Base-by-base conservation (phyloP, 768 basidiomycete genomes). In the Mycena olivaceomarginata region DNA sequence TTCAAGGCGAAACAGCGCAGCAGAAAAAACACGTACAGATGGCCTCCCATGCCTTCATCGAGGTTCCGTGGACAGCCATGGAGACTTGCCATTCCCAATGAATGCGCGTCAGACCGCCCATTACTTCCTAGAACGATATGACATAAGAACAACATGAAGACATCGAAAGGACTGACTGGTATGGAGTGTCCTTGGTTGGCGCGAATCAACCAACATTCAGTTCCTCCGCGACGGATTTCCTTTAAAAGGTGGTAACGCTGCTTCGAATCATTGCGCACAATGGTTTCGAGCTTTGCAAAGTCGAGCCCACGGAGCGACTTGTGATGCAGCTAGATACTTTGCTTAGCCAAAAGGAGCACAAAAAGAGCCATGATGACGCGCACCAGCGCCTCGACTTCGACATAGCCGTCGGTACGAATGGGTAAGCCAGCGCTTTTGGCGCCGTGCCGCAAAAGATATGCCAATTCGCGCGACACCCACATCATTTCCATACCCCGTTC, bases 31-130 rank as follows among this genome's bases (percentile, higher is more conserved):
- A 77, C 87, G 6, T 71, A 93, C 94, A 82, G 76, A 94, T 94
- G 9, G 76, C 77, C 8, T 85, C 82, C 94, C 94, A 94, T 41
- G 93, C 90, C 48, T 82, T 73, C 51, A 80, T 82, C 18, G 84
- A 91, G 10, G 94, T 94, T 4, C 94, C 94, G 80, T 94, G 94
- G 11, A 95, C 90, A 9, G 91, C 92, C 77, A 93, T 86, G 2
- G 81, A 82, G 31, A 85, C 82, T 22, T 91, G 90, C 12, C 91
- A 86, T 37, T 93, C 89, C 7, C 86, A 83, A 0, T 85, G 83
- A 5, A 88, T 88, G n/a, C 80, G 79, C 12, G 92, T 86, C 2
- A 87, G 84, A 46, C 86, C 86, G 57, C 92, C 80, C 46, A 91
- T 90, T 41, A 93, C 76, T 25, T 88, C 75, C 82, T 82, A 53